These are phyloP conservation scores for Ilyonectria sp. DNA, from an alignment of 2,329 filamentous ascomycete genomes.

Conservation along the genomic window DNA sequence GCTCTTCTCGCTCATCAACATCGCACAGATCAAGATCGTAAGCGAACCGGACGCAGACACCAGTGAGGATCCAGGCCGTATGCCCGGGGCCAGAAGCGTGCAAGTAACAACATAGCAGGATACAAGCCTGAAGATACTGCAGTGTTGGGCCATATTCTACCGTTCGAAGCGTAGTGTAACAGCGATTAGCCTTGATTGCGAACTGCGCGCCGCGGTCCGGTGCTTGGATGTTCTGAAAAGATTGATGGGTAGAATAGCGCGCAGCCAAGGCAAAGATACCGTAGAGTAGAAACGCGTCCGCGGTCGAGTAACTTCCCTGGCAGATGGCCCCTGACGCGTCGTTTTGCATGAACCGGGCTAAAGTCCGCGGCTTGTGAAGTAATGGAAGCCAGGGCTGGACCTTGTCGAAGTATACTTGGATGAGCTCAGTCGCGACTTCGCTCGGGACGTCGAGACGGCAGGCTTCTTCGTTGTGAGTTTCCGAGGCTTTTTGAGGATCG, in stretches of 20 bases:
- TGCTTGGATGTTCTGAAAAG: background rate
- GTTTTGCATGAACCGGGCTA: background rate
- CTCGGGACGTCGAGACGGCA: background rate
- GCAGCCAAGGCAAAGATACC: background rate
- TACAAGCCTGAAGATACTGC: background rate
- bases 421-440: background rate
- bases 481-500: too few species aligned
- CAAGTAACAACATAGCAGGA: background rate
- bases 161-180: background rate
- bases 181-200: background rate
- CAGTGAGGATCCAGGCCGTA: background rate
- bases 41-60: background rate
- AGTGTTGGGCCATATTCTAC: background rate
- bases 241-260: background rate
- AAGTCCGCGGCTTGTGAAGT: background rate
- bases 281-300: background rate
- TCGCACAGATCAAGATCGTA: background rate
- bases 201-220: background rate
- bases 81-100: background rate
- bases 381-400: background rate
- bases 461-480: too few species aligned
- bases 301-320: background rate
- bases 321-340: background rate
- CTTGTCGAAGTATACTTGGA: constrained; percentile 1
- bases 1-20: background rate